Base-by-base conservation (phyloP, 345 rosid genomes). In the Excoecaria agallocha region DNA sequence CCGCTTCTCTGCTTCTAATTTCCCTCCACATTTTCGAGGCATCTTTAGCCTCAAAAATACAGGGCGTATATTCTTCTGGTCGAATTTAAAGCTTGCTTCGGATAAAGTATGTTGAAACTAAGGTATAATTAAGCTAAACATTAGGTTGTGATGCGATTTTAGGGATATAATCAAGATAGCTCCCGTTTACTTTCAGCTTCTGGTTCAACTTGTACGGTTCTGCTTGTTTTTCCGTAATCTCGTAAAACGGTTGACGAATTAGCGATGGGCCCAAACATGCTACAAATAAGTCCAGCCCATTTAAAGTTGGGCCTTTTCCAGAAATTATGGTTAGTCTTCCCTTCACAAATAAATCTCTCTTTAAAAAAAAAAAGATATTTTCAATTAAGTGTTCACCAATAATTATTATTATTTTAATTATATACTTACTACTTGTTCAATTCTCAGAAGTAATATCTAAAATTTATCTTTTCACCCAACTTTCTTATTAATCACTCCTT, bases 11-110 rank as follows among this genome's bases (percentile, higher is more conserved):
- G 83, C 82, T 79, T 81, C 85, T 75, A 78, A 94, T 87, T 82
- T 84, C 87, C 89, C 86, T 81, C 97, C 98, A 91, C 98, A 94
- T 92, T 87, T 84, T 86, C 87, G 85, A 77, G 78, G 90, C 94
- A 91, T 88, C 89, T 87, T 84, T 79, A 76, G 76, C 86, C 82
- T 76, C 74, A 39, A 38, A 57, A 64, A 46, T 10, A 54, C 45
- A 25, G 22, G 15, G 48, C 13, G 19, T 41, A 13, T 3, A 13
- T 19, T n/a, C 68, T 64, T 20, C 19, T 38, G 48, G 4, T 20
- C 48, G 67, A 41, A 38, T 63, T 64, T 20, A 38, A 38, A 19
- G 48, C 24, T 63, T 37, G 12, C 41, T 39, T 43, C 12, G 66
- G 45, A n/a, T 52, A 15, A 52, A 52, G 1, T 52, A 8, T 22